Base-by-base conservation (phyloP, 2,329 filamentous ascomycete genomes). In the Neoascochyta sp. region DNA sequence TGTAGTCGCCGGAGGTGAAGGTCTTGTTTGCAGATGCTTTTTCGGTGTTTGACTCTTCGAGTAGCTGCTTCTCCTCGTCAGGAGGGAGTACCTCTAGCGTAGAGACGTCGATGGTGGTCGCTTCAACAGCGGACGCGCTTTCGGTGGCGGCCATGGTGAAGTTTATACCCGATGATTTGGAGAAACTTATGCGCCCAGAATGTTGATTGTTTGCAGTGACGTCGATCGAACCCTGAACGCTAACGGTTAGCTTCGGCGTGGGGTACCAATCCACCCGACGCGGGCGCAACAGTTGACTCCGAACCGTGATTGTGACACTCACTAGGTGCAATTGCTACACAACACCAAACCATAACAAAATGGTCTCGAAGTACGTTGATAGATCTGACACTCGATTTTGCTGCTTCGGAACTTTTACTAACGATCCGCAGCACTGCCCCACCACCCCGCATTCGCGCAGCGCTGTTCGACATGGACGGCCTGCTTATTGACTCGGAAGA, bases 401-500 rank as follows among this genome's bases (percentile, higher is more conserved):
- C 18, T 7, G 10, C 18, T 20, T 20, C 12, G 9, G 13, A 22
- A 4, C 1, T 8, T 5, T 13, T 34, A 9, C 29, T 32, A 24
- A 34, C 34, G 19, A 22, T 10, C 17, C 8, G 5, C 11, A 44
- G 43, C 23, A 47, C 25, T 9, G 41, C 41, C 38, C 43, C 50
- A 32, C 51, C 58, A 81, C 88, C 63, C 83, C 86, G 12, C 80
- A 74, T 96, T 36, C 78, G 88, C 49, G 92, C 90, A 48, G 95
- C 89, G 65, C 81, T 98, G 45, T 96, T 98, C 63, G 92, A 98
- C 71, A 95, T 96, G 89, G 92, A 98, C 65, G 92, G 92, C 39
- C 81, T 98, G 19, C 78, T 98, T 12, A 84, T 98, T 58, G 81
- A 96, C 65, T 88, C 86, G 18, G 92, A 96, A 70, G 92, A 96